A percentile compares a stretch with the other conserved stretches of the same genome.
These are phyloP conservation scores for Buddleja alternifolia DNA, from an alignment of 257 asterid genomes.

Conservation along the genomic window DNA sequence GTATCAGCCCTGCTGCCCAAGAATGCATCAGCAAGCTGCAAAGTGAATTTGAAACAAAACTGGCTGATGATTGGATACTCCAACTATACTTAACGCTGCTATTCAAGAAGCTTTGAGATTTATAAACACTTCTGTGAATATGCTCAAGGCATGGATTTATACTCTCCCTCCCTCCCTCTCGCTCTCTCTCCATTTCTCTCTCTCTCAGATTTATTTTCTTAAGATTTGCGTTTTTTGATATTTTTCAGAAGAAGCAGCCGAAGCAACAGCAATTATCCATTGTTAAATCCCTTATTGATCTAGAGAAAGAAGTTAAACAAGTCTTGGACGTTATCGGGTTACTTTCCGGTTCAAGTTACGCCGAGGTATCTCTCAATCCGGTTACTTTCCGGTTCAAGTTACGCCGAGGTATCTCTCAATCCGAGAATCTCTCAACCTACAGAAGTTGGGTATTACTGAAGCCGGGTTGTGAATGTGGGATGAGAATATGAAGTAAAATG, in stretches of 20 bases:
- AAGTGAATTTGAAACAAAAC: constrained; percentile 56
- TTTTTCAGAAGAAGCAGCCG: constrained; percentile 46
- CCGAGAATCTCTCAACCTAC: no score
- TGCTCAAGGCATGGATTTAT: no score
- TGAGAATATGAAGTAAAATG: no score
- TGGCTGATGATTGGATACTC: constrained; percentile 91
- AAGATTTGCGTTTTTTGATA: constrained; percentile 24
- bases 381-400: no score
- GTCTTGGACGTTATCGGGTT: constrained; percentile 44
- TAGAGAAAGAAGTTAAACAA: constrained; percentile 38
- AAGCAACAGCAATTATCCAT: constrained; percentile 40
- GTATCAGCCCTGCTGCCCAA: constrained; percentile 49
- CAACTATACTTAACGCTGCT: constrained; percentile 57
- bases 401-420: no score
- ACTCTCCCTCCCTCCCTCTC: no score
- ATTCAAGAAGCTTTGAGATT: constrained; percentile 69
- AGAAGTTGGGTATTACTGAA: no score
- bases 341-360: constrained; percentile 37
- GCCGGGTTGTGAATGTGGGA: no score
- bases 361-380: constrained; percentile 35
- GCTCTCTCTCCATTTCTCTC: not conserved
- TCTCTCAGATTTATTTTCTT: constrained; percentile 30
- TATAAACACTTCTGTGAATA: constrained; percentile 51
- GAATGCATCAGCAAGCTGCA: constrained; percentile 63
- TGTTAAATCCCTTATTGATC: constrained; percentile 36